phyloP scores from a whole-genome alignment of 495 filamentous ascomycete genomes.

The Penicillium coffeae region DNA sequence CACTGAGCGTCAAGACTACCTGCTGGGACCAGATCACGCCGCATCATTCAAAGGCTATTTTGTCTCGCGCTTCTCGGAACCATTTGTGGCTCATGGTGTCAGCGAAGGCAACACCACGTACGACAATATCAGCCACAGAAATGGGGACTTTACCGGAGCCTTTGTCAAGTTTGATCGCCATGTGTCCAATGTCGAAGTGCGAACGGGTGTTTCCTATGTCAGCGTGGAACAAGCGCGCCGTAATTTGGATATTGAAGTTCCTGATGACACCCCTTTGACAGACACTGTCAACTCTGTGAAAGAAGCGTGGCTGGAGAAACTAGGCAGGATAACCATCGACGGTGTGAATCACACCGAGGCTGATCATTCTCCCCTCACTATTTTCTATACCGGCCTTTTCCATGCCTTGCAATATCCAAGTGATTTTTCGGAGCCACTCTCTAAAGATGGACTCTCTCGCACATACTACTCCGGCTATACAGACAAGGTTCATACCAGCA shows the following conservation, averaged over 20 bases:
- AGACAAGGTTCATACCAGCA: constrained; percentile 15
- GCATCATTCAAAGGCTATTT: constrained; percentile 24
- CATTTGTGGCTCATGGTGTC: constrained; percentile 15
- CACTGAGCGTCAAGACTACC: constrained; percentile 28
- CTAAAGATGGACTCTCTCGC: constrained; percentile 1
- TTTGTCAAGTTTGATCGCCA: constrained; percentile 19
- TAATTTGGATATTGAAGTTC: constrained; percentile 19
- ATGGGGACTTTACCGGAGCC: constrained; percentile 22
- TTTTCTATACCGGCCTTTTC: constrained; percentile 24
- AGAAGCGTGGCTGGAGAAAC: constrained; percentile 22
- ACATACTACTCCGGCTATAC: constrained; percentile 26
- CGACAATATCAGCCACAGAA: constrained; percentile 1
- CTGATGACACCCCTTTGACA: constrained; percentile 14
- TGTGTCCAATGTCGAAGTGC: constrained; percentile 18
- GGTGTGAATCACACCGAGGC: constrained; percentile 20
- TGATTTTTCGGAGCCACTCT: constrained; percentile 25
- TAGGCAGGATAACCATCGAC: constrained; percentile 20
- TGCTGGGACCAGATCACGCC: constrained; percentile 23
- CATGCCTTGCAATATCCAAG: constrained; percentile 26
- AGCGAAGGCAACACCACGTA: constrained; percentile 8
- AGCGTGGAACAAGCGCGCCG: constrained; percentile 25
- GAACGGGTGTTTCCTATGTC: constrained; percentile 25
- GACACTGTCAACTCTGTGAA: constrained; percentile 18
- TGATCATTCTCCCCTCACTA: constrained; percentile 18
- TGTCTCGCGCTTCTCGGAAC: constrained; percentile 23